Conservation (phyloP, 1,284 basidiomycete genomes). For the Bondarzewia mesenterica region DNA sequence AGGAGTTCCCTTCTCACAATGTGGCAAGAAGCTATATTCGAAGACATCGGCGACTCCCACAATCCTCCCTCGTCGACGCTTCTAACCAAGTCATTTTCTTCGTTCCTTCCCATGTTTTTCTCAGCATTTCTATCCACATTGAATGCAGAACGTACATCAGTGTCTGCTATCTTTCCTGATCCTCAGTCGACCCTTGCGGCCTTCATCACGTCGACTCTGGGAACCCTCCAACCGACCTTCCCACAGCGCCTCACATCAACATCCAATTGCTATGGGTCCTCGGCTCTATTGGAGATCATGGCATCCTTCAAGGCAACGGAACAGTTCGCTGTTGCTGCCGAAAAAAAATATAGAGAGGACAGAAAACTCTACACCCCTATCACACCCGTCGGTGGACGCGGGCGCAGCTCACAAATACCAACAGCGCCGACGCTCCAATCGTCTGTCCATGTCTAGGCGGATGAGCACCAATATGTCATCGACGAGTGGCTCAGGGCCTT, state of each 20-base stretch:
- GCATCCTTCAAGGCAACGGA: slow-evolving; percentile 66
- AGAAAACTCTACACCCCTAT: slow-evolving; percentile 32
- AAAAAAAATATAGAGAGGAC: slow-evolving; percentile 75
- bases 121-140: slow-evolving; percentile 58
- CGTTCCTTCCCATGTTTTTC: slow-evolving; percentile 74
- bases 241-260: slow-evolving; percentile 67
- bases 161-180: slow-evolving; percentile 79
- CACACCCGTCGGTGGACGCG: slow-evolving; percentile 13
- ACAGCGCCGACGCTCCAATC: slow-evolving; percentile 37
- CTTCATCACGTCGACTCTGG: slow-evolving; percentile 76
- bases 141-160: slow-evolving; percentile 62
- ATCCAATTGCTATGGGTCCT: slow-evolving; percentile 53
- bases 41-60: slow-evolving; percentile 34
- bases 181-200: slow-evolving; percentile 66
- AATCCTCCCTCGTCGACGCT: slow-evolving; percentile 14
- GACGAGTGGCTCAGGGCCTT: slow-evolving; percentile 9
- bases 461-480: slow-evolving; percentile 23
- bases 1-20: slow-evolving; percentile 51
- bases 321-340: slow-evolving; percentile 66
- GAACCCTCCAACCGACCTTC: slow-evolving; percentile 72
- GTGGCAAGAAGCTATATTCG: slow-evolving; percentile 57
- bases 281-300: slow-evolving; percentile 65
- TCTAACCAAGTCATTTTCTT: slow-evolving; percentile 34
- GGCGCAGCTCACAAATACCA: slow-evolving; percentile 16
- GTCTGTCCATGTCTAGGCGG: slow-evolving; percentile 70